These are phyloP conservation scores for Mycena belliarum DNA, from an alignment of 768 basidiomycete genomes.

Conservation along the genomic window DNA sequence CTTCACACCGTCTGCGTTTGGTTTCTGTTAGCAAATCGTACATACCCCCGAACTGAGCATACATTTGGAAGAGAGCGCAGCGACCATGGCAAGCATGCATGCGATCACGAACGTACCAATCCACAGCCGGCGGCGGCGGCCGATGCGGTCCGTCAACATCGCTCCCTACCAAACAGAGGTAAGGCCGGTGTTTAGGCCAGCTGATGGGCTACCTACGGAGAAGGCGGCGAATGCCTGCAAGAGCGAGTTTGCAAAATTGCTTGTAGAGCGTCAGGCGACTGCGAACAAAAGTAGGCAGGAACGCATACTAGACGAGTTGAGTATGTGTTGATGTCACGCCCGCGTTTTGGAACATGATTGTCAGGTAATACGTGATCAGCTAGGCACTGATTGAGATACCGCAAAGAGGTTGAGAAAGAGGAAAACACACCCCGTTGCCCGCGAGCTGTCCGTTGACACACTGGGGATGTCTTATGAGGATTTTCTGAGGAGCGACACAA, in stretches of 20 bases:
- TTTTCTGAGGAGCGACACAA: neutral
- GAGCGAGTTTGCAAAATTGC: constrained; percentile 30
- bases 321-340: constrained; percentile 24
- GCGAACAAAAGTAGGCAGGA: neutral
- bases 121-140: constrained; percentile 26
- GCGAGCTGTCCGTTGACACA: constrained; percentile 29
- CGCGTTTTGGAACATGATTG: constrained; percentile 27
- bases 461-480: neutral
- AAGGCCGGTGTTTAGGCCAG: neutral
- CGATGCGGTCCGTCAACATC: constrained; percentile 24
- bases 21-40: neutral
- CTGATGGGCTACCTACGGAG: constrained; percentile 4
- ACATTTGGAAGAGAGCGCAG: constrained; percentile 26
- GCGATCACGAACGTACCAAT: constrained; percentile 25
- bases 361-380: constrained; percentile 29
- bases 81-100: constrained; percentile 25
- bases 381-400: neutral
- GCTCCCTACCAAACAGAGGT: constrained; percentile 20
- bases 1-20: constrained; percentile 20
- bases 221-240: constrained; percentile 29
- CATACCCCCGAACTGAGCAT: neutral
- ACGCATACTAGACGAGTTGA: constrained; percentile 26
- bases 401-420: neutral
- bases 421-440: constrained; percentile 25
- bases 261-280: neutral